Evolutionary conservation across 1,139 yeast species (phyloP).

Genomic region (Taphrina wiesneri): DNA sequence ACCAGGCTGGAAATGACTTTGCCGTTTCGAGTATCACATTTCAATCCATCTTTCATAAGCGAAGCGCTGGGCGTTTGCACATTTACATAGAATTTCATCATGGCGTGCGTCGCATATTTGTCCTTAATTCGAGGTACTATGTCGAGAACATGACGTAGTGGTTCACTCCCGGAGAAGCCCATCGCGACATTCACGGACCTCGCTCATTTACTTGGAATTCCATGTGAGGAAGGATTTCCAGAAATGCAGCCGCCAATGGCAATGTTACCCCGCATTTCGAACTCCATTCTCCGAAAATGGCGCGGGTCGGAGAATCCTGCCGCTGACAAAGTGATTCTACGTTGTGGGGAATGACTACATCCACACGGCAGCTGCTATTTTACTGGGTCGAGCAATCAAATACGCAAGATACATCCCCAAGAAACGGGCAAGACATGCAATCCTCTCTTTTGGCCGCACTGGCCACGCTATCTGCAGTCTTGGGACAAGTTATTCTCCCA

Average conservation of each 20-base stretch:
- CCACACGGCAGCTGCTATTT: too few species aligned
- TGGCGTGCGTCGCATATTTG: background rate
- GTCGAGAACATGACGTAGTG: background rate
- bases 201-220: too few species aligned
- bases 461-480: background rate
- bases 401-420: too few species aligned
- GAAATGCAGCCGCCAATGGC: too few species aligned
- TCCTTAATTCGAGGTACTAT: too few species aligned
- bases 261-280: background rate
- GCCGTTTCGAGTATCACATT: too few species aligned
- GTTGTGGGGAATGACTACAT: too few species aligned
- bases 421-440: background rate
- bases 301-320: background rate
- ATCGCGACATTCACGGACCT: too few species aligned
- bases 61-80: background rate
- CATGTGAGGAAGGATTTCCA: background rate
- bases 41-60: background rate
- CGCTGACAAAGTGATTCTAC: too few species aligned
- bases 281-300: background rate
- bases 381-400: too few species aligned
- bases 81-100: background rate
- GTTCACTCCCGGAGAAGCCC: background rate
- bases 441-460: background rate
- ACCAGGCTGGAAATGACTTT: constrained; percentile 5
- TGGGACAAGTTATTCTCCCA: background rate